These are phyloP conservation scores for Saksenaea vasiformis DNA, from an alignment of 371 early-diverging fungal species.

Conservation along the genomic window DNA sequence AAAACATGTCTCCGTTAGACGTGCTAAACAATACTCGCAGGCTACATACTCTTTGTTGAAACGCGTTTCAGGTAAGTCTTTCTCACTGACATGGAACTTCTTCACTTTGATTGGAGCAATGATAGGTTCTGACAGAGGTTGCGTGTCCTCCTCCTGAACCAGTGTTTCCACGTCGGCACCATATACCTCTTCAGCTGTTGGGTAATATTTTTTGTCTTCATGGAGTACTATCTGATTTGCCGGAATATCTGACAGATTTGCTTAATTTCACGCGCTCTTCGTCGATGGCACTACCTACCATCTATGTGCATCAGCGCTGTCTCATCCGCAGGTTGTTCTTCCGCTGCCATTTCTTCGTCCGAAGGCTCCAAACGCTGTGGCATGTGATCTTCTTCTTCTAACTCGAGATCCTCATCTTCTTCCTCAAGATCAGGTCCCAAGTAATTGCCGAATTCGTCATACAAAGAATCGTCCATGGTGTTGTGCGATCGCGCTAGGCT, in stretches of 20 bases:
- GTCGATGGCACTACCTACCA: constrained; percentile 21
- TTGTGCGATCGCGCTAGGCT: constrained; percentile 1
- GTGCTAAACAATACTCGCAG: not conserved
- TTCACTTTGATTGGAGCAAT: constrained; percentile 87
- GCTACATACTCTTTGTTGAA: constrained; percentile 84
- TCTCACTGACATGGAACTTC: constrained; percentile 85
- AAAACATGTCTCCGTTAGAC: not conserved
- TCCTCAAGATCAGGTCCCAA: constrained; percentile 92
- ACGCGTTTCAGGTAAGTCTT: constrained; percentile 79
- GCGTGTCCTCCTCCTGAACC: constrained; percentile 98
- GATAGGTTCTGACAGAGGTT: constrained; percentile 94
- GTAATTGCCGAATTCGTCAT: constrained; percentile 99
- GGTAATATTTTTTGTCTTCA: constrained; percentile 98
- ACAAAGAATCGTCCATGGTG: constrained; percentile 79
- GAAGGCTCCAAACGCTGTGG: not conserved
- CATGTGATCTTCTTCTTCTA: constrained; percentile 21
- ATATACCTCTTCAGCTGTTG: constrained; percentile 96
- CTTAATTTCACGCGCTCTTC: not conserved
- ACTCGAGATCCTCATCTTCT: constrained; percentile 48
- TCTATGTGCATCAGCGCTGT: constrained; percentile 45
- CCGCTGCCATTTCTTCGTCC: constrained; percentile 21
- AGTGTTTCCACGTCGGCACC: constrained; percentile 94
- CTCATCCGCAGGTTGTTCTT: constrained; percentile 8
- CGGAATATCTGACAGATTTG: constrained; percentile 52
- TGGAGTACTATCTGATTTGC: constrained; percentile 88